phyloP scores from a whole-genome alignment of 805 yeast genomes.

The Wickerhamomyces subpelliculosus region DNA sequence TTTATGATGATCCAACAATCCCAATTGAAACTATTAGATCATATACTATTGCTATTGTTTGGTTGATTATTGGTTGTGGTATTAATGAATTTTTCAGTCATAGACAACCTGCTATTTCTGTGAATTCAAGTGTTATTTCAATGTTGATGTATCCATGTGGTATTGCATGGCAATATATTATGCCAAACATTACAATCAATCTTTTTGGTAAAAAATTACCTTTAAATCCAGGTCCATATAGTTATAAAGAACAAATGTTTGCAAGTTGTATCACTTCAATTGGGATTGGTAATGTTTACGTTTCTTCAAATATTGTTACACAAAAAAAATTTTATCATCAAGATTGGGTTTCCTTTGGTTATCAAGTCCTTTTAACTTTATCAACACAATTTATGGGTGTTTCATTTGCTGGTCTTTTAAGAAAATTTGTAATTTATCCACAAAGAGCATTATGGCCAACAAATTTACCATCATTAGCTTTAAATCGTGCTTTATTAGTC shows the following conservation, averaged over 20 bases:
- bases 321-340: slow-evolving; percentile 25
- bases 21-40: slow-evolving; percentile 44
- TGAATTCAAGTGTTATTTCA: slow-evolving; percentile 38
- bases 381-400: slow-evolving; percentile 60
- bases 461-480: slow-evolving; percentile 38
- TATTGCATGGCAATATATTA: slow-evolving; percentile 27
- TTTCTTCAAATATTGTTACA: slow-evolving; percentile 30
- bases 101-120: slow-evolving; percentile 43
- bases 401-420: slow-evolving; percentile 59
- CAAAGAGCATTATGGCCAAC: slow-evolving; percentile 48
- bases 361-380: slow-evolving; percentile 43
- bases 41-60: slow-evolving; percentile 30
- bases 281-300: slow-evolving; percentile 28
- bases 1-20: slow-evolving; percentile 38
- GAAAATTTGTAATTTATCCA: slow-evolving; percentile 50
- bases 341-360: slow-evolving; percentile 34
- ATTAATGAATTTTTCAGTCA: slow-evolving; percentile 52
- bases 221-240: slow-evolving; percentile 61
- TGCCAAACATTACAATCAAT: slow-evolving; percentile 41
- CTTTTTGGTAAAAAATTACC: slow-evolving; percentile 31
- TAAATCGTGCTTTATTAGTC: slow-evolving; percentile 39
- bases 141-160: slow-evolving; percentile 41
- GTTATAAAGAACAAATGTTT: slow-evolving; percentile 58
- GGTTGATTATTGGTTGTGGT: slow-evolving; percentile 47
- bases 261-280: slow-evolving; percentile 39